Base-by-base conservation (phyloP, 2,329 filamentous ascomycete species). In the Blastomyces percursus region DNA sequence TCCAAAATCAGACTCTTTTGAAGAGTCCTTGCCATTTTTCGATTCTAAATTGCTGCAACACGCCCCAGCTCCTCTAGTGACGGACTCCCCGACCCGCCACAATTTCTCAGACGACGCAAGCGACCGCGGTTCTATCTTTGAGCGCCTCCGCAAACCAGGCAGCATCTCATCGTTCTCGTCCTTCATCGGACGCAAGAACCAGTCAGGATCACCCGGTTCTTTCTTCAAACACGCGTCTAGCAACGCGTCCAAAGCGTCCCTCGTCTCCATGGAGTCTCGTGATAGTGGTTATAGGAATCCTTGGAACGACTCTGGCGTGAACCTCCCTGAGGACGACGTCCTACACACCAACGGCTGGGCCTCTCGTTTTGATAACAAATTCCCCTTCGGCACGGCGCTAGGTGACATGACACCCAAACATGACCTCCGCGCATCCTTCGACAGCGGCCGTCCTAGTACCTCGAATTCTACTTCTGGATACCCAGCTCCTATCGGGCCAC, bases 1-100 rank as follows among this genome's bases (percentile, higher is more conserved):
- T n/a, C 94, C 94, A 66, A 96, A 97, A 79, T 97, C 94, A 0
- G 94, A 99, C 75, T 96, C 94, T 0, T 99, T 99, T 67, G 94
- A 99, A 74, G 93, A 99, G 70, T 96, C 93, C 8, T 82, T 97
- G 60, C 93, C 92, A 63, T 97, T 92, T 79, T 99, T 99, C 72
- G 90, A 96, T 73, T 96, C 93, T 1, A 97, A 96, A 78, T 83
- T 99, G 55, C 84, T 99, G 61, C 94, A 97, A 75, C 91, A 95
- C 70, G 92, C 93, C 3, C 91, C 93, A 44, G 84, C 89, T 4
- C 84, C 89, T 1, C 82, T 91, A 21, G 84, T 85, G 16, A 91
- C 90, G 3, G 93, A 97, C 73, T 96, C 92, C 27, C 93, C 92
- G 0, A 93, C 91, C 61, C 91, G 92, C 69, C 84, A 87, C 60